Conservation (phyloP, 2,329 filamentous ascomycete species). For the Zalaria obscura region DNA sequence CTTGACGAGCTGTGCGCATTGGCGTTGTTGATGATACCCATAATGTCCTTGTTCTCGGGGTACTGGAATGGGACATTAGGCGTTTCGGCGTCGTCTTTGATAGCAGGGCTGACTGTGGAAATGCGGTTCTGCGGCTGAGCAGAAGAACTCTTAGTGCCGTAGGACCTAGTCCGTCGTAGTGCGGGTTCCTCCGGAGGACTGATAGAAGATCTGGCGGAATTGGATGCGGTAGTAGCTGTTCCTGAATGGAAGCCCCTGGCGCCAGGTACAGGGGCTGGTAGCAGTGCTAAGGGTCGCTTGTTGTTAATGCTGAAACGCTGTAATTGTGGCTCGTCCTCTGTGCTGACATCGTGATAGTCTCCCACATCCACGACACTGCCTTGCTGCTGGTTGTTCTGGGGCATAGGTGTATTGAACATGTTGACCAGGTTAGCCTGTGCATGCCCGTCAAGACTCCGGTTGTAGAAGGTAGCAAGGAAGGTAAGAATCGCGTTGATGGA, state of each 20-base stretch:
- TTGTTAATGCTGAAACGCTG: slow-evolving; percentile 8
- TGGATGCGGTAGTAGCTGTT: slow-evolving; percentile 10
- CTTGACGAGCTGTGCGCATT: slow-evolving; percentile 21
- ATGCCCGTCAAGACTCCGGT: slow-evolving; percentile 79
- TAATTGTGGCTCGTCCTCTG: slow-evolving; percentile 17
- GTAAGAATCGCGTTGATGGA: slow-evolving; percentile 98
- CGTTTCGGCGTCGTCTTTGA: slow-evolving; percentile 27
- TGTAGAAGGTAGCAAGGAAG: slow-evolving; percentile 92
- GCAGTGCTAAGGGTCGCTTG: slow-evolving; percentile 21
- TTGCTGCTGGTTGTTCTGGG: slow-evolving; percentile 38
- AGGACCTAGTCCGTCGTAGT: not conserved
- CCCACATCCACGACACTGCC: slow-evolving; percentile 49
- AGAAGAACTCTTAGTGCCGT: not conserved
- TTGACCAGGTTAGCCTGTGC: slow-evolving; percentile 67
- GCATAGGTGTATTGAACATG: slow-evolving; percentile 55
- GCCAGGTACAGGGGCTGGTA: slow-evolving; percentile 17
- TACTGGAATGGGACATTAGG: slow-evolving; percentile 19
- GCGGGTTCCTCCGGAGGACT: slow-evolving; percentile 2
- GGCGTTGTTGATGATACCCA: slow-evolving; percentile 34
- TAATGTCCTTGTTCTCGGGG: slow-evolving; percentile 32
- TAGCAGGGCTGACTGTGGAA: slow-evolving; percentile 14
- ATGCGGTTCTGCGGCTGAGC: slow-evolving; percentile 1
- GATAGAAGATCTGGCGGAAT: slow-evolving; percentile 6
- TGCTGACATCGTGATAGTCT: slow-evolving; percentile 34
- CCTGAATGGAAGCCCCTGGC: slow-evolving; percentile 4